Evolutionary conservation across 2,329 filamentous ascomycete species (phyloP).

Genomic region (Sarocladium brachiariae): DNA sequence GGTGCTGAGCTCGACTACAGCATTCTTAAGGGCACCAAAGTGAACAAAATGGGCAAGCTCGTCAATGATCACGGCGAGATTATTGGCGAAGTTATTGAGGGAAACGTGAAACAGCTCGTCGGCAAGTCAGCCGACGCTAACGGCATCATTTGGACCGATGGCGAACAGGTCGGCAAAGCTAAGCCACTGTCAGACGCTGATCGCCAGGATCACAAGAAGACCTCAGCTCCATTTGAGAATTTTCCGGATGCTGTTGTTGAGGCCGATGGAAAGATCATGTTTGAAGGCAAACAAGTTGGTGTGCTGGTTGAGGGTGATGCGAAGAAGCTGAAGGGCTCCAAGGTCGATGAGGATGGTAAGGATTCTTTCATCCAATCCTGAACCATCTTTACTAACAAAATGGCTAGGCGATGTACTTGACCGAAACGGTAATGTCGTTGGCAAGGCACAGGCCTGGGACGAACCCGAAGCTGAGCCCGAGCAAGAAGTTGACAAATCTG

Average conservation of each 20-base stretch:
- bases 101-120: constrained; percentile 55
- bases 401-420: constrained; percentile 49
- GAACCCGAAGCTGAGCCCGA: constrained; percentile 39
- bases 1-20: constrained; percentile 34
- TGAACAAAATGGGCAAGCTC: constrained; percentile 54
- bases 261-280: constrained; percentile 45
- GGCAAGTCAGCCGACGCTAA: constrained; percentile 59
- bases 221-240: constrained; percentile 48
- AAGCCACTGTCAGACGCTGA: constrained; percentile 52
- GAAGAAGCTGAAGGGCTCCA: constrained; percentile 56
- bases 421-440: constrained; percentile 59
- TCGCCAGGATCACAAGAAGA: constrained; percentile 36
- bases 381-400: not conserved
- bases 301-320: constrained; percentile 57
- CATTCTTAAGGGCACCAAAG: constrained; percentile 43
- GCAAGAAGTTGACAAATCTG: constrained; percentile 49
- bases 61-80: constrained; percentile 45
- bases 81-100: constrained; percentile 57
- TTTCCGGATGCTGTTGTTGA: constrained; percentile 49
- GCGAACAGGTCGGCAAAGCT: constrained; percentile 59
- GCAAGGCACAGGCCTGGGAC: constrained; percentile 63
- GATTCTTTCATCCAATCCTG: not conserved
- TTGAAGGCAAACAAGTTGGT: constrained; percentile 49
- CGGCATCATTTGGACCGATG: constrained; percentile 64
- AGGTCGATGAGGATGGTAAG: constrained; percentile 57